Percentiles rank a stretch among this genome's conserved stretches.
Evolutionary conservation across 768 basidiomycete species (phyloP).

Genomic region (Mrakia hoshinonis): DNA sequence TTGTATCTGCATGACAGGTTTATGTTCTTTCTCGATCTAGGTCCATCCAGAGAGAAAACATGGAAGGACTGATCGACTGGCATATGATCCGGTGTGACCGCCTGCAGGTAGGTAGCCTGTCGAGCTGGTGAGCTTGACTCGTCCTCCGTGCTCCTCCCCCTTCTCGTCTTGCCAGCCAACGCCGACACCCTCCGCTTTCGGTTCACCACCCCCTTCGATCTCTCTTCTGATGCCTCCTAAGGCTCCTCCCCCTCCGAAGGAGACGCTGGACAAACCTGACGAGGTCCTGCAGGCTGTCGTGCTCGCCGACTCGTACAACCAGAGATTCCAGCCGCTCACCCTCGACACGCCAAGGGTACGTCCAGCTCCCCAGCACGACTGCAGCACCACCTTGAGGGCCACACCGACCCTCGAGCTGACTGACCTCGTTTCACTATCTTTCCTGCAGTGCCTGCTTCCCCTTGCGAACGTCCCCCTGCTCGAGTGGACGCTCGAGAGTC

Average conservation of each 20-base stretch:
- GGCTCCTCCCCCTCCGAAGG: constrained; percentile 47
- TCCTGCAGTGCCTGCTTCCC: constrained; percentile 72
- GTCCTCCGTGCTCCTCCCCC: too few relatives aligned
- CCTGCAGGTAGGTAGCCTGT: too few relatives aligned
- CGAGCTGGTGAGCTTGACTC: too few relatives aligned
- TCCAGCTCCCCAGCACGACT: constrained; percentile 6
- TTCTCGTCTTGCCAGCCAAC: too few relatives aligned
- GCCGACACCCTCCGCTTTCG: too few relatives aligned
- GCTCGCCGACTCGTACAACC: constrained; percentile 93
- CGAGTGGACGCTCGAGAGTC: constrained; percentile 93
- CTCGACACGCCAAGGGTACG: constrained; percentile 74
- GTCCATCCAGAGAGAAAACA: too few relatives aligned
- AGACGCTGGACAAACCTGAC: constrained; percentile 59
- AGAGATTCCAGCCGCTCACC: constrained; percentile 83
- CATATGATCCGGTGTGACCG: too few relatives aligned
- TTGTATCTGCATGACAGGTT: too few relatives aligned
- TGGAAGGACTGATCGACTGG: too few relatives aligned
- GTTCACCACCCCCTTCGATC: neutral
- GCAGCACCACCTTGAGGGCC: constrained; percentile 16
- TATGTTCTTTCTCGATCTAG: too few relatives aligned
- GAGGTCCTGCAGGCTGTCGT: constrained; percentile 89
- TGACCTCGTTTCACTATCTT: neutral
- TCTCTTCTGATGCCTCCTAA: constrained; percentile 56
- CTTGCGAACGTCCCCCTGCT: constrained; percentile 87
- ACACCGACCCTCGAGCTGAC: neutral